Conservation (phyloP, 768 basidiomycete species). For the Calocybe gangraenosa region DNA sequence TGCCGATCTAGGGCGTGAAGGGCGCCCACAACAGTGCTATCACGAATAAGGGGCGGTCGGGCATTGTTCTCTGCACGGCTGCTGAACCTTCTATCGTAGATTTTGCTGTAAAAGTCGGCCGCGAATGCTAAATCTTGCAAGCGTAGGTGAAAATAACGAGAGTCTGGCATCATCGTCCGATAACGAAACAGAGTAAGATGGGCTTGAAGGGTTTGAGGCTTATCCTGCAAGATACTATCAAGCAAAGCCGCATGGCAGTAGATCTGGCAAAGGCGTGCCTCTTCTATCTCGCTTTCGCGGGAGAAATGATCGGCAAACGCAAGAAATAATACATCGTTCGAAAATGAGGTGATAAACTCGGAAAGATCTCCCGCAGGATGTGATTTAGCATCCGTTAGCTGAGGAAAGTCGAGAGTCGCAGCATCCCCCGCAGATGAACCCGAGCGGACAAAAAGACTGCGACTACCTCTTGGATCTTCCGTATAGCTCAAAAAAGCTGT, state of each 20-base stretch:
- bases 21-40: slow-evolving; percentile 65
- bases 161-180: slow-evolving; percentile 54
- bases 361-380: slow-evolving; percentile 73
- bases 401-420: slow-evolving; percentile 82
- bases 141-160: slow-evolving; percentile 60
- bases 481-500: slow-evolving; percentile 92
- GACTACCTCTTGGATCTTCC: slow-evolving; percentile 90
- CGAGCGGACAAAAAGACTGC: slow-evolving; percentile 86
- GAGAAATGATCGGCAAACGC: slow-evolving; percentile 80
- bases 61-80: slow-evolving; percentile 63
- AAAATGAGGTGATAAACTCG: slow-evolving; percentile 84
- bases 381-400: slow-evolving; percentile 58
- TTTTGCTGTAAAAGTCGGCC: slow-evolving; percentile 70
- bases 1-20: slow-evolving; percentile 58
- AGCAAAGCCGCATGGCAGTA: slow-evolving; percentile 76
- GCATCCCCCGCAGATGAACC: slow-evolving; percentile 82
- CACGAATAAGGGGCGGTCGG: slow-evolving; percentile 66
- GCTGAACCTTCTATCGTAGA: slow-evolving; percentile 73
- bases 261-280: slow-evolving; percentile 59
- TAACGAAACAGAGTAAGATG: slow-evolving; percentile 71
- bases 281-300: slow-evolving; percentile 52
- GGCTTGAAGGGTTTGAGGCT: slow-evolving; percentile 70
- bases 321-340: slow-evolving; percentile 74
- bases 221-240: slow-evolving; percentile 91
- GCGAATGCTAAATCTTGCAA: slow-evolving; percentile 74